Percentiles rank a stretch among this genome's conserved stretches.
phyloP scores from a whole-genome alignment of 345 rosid species.

The Aquilaria malaccensis region DNA sequence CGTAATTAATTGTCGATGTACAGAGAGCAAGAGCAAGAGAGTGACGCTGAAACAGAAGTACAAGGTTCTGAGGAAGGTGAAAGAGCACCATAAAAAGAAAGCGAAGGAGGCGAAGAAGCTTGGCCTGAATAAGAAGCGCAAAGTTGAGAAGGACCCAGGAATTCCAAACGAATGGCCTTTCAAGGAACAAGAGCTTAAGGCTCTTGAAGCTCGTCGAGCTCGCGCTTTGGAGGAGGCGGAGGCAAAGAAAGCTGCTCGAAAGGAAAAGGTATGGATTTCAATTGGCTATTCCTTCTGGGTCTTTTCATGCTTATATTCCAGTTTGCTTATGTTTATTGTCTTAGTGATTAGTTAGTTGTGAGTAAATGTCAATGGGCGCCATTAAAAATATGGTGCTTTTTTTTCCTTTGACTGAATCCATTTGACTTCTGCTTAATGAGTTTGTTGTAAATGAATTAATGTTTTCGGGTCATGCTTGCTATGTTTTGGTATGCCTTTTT shows the following conservation, averaged over 20 bases:
- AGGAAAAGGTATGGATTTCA: constrained; percentile 60
- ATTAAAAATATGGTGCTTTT: background rate
- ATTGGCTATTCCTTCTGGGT: background rate
- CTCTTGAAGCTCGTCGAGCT: constrained; percentile 81
- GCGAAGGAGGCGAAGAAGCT: constrained; percentile 93
- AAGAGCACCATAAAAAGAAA: constrained; percentile 92
- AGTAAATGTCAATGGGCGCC: background rate
- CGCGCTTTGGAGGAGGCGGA: constrained; percentile 82
- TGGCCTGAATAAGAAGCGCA: constrained; percentile 41
- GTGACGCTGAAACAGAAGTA: constrained; percentile 71
- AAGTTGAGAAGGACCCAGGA: constrained; percentile 93
- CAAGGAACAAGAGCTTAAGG: constrained; percentile 95
- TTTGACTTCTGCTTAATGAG: too few species aligned
- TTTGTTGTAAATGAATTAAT: too few species aligned
- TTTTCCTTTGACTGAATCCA: too few species aligned
- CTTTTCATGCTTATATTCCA: background rate
- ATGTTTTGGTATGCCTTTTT: too few species aligned
- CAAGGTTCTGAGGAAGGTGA: constrained; percentile 82
- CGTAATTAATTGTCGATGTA: background rate
- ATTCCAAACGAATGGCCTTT: constrained; percentile 98
- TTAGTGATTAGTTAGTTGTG: background rate
- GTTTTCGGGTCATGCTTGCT: too few species aligned
- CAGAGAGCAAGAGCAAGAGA: constrained; percentile 98
- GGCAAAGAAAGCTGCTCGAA: constrained; percentile 81
- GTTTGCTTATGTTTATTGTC: background rate